Conservation (phyloP, 225 moss, liverwort and hornwort species). For the Physcomitrellopsis africana region DNA sequence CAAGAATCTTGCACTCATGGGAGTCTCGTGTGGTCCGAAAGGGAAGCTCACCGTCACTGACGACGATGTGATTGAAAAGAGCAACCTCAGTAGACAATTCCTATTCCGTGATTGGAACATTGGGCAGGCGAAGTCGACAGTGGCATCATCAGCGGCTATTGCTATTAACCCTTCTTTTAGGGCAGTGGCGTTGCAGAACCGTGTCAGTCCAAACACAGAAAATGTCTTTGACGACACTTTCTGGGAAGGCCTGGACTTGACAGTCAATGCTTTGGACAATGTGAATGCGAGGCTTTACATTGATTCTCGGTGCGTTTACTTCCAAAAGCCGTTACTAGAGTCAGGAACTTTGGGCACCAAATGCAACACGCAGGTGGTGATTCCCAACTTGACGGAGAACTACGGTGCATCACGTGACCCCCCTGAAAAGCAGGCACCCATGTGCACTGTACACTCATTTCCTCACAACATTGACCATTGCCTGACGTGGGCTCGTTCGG, state of each 20-base stretch:
- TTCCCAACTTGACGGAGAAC: conserved; percentile 77
- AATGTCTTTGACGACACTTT: conserved; percentile 73
- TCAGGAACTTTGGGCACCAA: conserved; percentile 79
- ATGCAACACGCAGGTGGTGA: conserved; percentile 85
- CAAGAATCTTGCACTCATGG: conserved; percentile 82
- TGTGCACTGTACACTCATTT: conserved; percentile 81
- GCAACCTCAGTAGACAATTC: conserved; percentile 80
- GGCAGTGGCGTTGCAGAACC: conserved; percentile 71
- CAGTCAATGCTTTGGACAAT: conserved; percentile 77
- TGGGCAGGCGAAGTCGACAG: conserved; percentile 76
- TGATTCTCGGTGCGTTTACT: conserved; percentile 78
- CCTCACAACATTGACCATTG: conserved; percentile 89
- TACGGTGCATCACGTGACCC: conserved; percentile 82
- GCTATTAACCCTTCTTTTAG: conserved; percentile 59
- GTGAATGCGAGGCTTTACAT: conserved; percentile 77
- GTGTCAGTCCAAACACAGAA: conserved; percentile 65
- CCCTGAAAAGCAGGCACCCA: conserved; percentile 77
- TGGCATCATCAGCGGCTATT: conserved; percentile 66
- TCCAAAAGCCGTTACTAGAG: conserved; percentile 76
- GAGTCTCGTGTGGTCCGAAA: conserved; percentile 61
- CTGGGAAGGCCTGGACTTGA: conserved; percentile 73
- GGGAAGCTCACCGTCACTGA: conserved; percentile 76
- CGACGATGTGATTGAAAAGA: conserved; percentile 83
- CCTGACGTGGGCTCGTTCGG: conserved; percentile 82
- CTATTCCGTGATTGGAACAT: conserved; percentile 85